A percentile compares a stretch with the other conserved stretches of the same genome.
phyloP scores from a whole-genome alignment of 2,329 filamentous ascomycete genomes.

The Dendrostoma leiphaemia region DNA sequence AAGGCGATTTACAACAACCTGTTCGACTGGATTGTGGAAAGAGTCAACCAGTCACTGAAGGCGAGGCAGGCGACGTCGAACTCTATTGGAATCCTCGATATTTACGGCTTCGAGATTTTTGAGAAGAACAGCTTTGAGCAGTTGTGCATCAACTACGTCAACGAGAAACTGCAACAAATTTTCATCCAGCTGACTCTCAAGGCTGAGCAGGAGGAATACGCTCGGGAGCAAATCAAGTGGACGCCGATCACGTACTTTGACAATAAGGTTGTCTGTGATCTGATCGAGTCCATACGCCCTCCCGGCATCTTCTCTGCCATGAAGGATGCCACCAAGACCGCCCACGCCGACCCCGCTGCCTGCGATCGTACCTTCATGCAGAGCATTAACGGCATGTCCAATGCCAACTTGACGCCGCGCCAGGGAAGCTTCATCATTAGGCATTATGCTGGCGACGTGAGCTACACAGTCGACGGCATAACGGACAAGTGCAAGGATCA shows the following conservation, averaged over 20 bases:
- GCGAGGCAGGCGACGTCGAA: constrained; percentile 74
- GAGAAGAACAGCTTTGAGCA: constrained; percentile 99
- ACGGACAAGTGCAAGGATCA: constrained; percentile 99
- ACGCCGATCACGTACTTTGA: constrained; percentile 99
- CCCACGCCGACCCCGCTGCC: constrained; percentile 89
- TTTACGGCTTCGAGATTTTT: constrained; percentile 99
- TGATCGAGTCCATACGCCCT: constrained; percentile 90
- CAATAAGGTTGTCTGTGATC: constrained; percentile 96
- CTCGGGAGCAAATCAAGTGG: constrained; percentile 94
- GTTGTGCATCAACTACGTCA: constrained; percentile 99
- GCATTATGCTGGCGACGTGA: constrained; percentile 96
- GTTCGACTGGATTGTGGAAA: constrained; percentile 96
- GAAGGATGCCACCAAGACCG: constrained; percentile 98
- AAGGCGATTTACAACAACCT: constrained; percentile 98
- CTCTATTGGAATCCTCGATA: constrained; percentile 95
- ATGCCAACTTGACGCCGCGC: constrained; percentile 85
- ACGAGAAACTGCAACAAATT: constrained; percentile 98
- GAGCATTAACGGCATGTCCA: constrained; percentile 84
- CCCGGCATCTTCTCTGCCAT: constrained; percentile 92
- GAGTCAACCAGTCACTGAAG: constrained; percentile 84
- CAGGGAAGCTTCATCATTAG: constrained; percentile 98
- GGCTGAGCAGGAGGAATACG: constrained; percentile 97
- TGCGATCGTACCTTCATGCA: constrained; percentile 97
- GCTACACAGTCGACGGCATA: constrained; percentile 92
- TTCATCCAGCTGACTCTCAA: constrained; percentile 97